phyloP scores from a whole-genome alignment of 2,329 filamentous ascomycete species.

The Mycosphaerella arachidis region DNA sequence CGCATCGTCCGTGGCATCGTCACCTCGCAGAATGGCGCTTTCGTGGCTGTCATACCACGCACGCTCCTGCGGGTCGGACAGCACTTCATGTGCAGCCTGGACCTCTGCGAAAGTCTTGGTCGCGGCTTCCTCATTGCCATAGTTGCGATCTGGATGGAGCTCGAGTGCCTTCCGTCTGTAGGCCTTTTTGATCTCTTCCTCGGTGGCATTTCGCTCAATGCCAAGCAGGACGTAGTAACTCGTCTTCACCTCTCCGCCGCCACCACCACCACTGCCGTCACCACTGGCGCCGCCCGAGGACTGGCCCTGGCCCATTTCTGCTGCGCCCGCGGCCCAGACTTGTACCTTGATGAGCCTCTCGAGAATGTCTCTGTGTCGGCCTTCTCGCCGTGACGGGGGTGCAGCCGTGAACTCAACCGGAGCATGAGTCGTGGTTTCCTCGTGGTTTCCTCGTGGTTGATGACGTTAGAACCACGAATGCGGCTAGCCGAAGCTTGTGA shows the following conservation, averaged over 20 bases:
- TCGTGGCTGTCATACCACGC: slow-evolving; percentile 97
- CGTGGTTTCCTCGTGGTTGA: not conserved
- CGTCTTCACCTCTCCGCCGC: slow-evolving; percentile 51
- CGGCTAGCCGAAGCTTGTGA: not conserved
- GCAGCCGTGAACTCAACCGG: not conserved
- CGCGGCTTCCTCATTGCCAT: slow-evolving; percentile 74
- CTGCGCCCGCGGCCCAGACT: not conserved
- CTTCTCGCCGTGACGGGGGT: not conserved
- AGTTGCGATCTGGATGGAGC: slow-evolving; percentile 91
- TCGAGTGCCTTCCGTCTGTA: slow-evolving; percentile 89
- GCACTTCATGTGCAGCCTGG: slow-evolving; percentile 89
- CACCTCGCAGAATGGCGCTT: slow-evolving; percentile 71
- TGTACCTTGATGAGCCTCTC: not conserved
- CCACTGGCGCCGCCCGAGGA: slow-evolving; percentile 33
- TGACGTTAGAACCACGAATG: not conserved
- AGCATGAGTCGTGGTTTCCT: not conserved
- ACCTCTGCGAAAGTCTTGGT: slow-evolving; percentile 86
- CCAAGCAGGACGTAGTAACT: slow-evolving; percentile 84
- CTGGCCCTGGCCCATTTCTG: slow-evolving; percentile 44
- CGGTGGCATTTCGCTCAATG: slow-evolving; percentile 66
- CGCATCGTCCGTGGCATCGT: slow-evolving; percentile 50
- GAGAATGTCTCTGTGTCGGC: not conserved
- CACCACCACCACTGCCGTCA: slow-evolving; percentile 21
- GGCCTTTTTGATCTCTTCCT: slow-evolving; percentile 92
- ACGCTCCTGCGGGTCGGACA: slow-evolving; percentile 91